Evolutionary conservation across 2,329 filamentous ascomycete genomes (phyloP).

Genomic region (Alternaria ventricosa): DNA sequence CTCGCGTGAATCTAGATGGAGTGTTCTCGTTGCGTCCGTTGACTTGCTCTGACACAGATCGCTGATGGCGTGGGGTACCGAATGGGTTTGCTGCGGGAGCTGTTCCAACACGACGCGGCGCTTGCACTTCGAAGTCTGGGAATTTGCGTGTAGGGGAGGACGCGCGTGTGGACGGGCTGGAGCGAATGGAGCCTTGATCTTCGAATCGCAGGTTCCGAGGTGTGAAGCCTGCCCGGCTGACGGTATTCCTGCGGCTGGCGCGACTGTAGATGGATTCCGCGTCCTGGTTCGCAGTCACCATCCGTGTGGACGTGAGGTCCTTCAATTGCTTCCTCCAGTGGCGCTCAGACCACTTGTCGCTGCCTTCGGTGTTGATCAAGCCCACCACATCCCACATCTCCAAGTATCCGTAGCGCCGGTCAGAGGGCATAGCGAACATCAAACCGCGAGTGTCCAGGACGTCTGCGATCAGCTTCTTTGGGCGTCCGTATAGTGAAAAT

Average conservation of each 20-base stretch:
- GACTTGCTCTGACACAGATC: conserved; percentile 56
- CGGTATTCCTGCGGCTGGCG: conserved; percentile 53
- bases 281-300: conserved; percentile 58
- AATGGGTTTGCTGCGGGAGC: conserved; percentile 46
- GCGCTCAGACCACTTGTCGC: conserved; percentile 77
- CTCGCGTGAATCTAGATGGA: conserved; percentile 50
- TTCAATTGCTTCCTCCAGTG: conserved; percentile 92
- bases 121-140: conserved; percentile 29
- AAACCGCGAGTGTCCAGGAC: conserved; percentile 84
- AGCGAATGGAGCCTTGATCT: conserved; percentile 50
- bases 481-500: conserved; percentile 89
- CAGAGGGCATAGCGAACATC: conserved; percentile 97
- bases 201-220: conserved; percentile 52
- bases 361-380: conserved; percentile 80
- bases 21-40: conserved; percentile 52
- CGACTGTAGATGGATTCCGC: conserved; percentile 47
- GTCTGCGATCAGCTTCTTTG: conserved; percentile 84
- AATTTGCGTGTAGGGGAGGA: conserved; percentile 49
- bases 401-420: conserved; percentile 86
- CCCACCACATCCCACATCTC: conserved; percentile 84
- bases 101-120: conserved; percentile 52
- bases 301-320: conserved; percentile 81
- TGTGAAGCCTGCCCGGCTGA: conserved; percentile 50
- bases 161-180: conserved; percentile 54
- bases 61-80: conserved; percentile 51